Evolutionary conservation across 768 basidiomycete species (phyloP), one percentile per base, ranked within the genome.

Genomic region (Lactifluus volemus): DNA sequence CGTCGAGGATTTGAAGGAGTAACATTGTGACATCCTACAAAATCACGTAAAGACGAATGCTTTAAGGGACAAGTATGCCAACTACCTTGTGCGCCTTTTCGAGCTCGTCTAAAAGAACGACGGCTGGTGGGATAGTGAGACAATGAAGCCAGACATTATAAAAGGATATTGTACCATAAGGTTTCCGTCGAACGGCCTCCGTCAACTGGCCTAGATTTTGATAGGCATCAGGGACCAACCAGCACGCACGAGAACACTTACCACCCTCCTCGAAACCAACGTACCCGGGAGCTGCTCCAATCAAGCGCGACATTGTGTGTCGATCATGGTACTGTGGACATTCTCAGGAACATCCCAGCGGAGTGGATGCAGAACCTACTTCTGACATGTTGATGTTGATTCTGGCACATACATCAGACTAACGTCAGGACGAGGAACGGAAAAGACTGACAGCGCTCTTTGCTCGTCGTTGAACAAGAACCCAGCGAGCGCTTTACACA

Each of bases 301-400:
- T 92, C 25, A 98, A 76, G 4, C 93, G 80, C 0, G 92, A 91
- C 55, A 98, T 86, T 0, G 92, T 92, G 69, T 98, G 92, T 56
- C 93, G 83, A 65, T 95, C 94, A 53, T 92, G 89, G 68, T 89
- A 97, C 81, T 92, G 72, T n/a, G 15, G 9, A 38, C 15, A 5
- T 15, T 3, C 32, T 64, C 38, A 72, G 55, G 15, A 19, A 21
- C n/a, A 47, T 21, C 19, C 8, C 29, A 42, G 15, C 19, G 17
- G 4, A 21, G 42, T 49, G 12, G 15, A 38, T 5, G 12, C 15
- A 48, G 49, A 44, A 42, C 66, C 25, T 61, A 77, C 70, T 75
- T 97, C 91, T n/a, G 89, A 89, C 92, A 96, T 94, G 67, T 97
- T 95, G 69, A 96, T 92, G 61, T 86, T 89, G 64, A 94, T 92